Conservation (phyloP, 2,329 filamentous ascomycete species). For the Talaromyces sp. region DNA sequence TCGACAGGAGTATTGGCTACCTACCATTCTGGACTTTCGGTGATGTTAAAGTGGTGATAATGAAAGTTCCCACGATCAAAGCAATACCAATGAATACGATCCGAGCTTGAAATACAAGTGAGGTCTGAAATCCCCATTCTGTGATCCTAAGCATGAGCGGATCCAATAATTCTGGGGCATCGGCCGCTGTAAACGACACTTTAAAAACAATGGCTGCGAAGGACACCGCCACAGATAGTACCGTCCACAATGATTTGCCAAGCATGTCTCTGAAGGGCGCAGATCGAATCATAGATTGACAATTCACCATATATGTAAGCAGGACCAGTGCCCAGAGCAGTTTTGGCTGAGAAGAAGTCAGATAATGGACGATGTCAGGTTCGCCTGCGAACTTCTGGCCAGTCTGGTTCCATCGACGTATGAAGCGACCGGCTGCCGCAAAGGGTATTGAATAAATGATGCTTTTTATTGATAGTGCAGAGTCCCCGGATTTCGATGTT, state of each 20-base stretch:
- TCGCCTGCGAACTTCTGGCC: conserved; percentile 94
- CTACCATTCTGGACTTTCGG: not conserved
- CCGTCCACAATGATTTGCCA: conserved; percentile 28
- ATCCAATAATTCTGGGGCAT: conserved; percentile 76
- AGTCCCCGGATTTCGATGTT: not conserved
- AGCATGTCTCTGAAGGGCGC: conserved; percentile 26
- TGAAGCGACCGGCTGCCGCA: conserved; percentile 63
- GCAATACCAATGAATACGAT: conserved; percentile 50
- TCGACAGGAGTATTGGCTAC: not conserved
- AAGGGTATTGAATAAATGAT: conserved; percentile 46
- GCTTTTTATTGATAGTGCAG: not conserved
- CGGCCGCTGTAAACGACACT: conserved; percentile 79
- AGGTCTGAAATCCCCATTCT: conserved; percentile 39
- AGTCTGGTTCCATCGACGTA: conserved; percentile 89
- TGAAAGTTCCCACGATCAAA: conserved; percentile 32
- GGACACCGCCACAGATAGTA: conserved; percentile 45
- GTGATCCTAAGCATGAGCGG: conserved; percentile 36
- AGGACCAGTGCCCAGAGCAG: conserved; percentile 74
- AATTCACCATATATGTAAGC: conserved; percentile 65
- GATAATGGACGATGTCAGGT: conserved; percentile 75
- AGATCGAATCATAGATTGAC: conserved; percentile 42
- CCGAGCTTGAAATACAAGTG: conserved; percentile 53
- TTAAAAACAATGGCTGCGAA: conserved; percentile 76
- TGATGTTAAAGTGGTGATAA: conserved; percentile 23
- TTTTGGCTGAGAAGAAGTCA: conserved; percentile 62